phyloP scores from a whole-genome alignment of 495 filamentous ascomycete genomes.

The Neurospora sp. region DNA sequence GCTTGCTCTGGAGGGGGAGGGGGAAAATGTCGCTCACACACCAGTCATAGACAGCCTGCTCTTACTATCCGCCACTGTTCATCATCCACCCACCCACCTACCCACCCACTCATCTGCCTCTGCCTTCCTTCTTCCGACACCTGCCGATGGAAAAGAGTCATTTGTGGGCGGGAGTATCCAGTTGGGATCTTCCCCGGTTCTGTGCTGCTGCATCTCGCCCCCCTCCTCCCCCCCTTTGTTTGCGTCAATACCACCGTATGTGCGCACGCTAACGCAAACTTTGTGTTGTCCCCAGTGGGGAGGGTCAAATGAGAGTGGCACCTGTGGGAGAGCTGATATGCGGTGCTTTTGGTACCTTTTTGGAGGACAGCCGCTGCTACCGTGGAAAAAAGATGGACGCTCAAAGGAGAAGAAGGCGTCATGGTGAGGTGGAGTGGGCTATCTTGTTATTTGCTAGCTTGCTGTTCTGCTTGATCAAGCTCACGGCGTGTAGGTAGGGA shows the following conservation, averaged over 20 bases:
- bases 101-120: neutral
- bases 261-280: neutral
- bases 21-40: neutral
- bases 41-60: neutral
- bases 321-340: neutral
- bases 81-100: neutral
- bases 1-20: neutral
- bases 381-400: neutral
- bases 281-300: neutral
- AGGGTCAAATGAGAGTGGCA: neutral
- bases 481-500: neutral
- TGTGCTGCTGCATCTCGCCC: neutral
- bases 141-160: neutral
- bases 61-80: neutral
- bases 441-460: neutral
- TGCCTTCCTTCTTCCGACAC: neutral
- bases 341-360: neutral
- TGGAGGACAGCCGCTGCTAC: neutral
- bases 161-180: neutral
- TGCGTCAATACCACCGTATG: neutral
- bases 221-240: neutral
- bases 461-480: neutral
- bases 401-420: neutral
- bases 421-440: neutral
- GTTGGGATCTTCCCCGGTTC: neutral